A percentile compares a stretch with the other conserved stretches of the same genome.
Conservation (phyloP, 108 stramenopile species). For the Licmophora abbreviata region DNA sequence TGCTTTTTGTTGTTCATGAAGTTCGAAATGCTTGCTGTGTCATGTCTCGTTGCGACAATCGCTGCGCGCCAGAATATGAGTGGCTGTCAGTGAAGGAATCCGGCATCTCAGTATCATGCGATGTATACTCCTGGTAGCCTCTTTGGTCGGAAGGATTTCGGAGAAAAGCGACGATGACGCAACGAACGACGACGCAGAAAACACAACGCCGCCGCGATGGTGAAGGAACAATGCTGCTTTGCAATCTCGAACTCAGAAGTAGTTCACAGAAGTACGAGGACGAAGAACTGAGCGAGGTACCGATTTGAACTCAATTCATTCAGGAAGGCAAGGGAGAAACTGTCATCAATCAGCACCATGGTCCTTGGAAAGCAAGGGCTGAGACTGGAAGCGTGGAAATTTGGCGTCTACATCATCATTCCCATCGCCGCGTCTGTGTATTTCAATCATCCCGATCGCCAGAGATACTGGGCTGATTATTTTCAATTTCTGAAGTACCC, state of each 20-base stretch:
- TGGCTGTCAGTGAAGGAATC: too few relatives aligned
- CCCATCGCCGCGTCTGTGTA: constrained; percentile 70
- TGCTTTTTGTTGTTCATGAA: too few relatives aligned
- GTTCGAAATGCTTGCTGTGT: too few relatives aligned
- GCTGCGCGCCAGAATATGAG: too few relatives aligned
- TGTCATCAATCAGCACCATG: constrained; percentile 19
- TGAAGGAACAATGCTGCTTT: background rate
- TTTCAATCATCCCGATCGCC: constrained; percentile 59
- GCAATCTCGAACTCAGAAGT: background rate
- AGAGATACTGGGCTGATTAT: constrained; percentile 69
- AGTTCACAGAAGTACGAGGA: too few relatives aligned
- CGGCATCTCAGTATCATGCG: too few relatives aligned
- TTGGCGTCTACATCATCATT: constrained; percentile 56
- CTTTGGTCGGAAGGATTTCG: too few relatives aligned
- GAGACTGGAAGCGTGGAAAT: constrained; percentile 76
- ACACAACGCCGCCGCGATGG: background rate
- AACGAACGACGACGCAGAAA: background rate
- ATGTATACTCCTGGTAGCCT: too few relatives aligned
- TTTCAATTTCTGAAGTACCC: constrained; percentile 87
- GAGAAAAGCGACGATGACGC: background rate
- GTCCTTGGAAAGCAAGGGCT: constrained; percentile 62
- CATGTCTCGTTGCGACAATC: too few relatives aligned
- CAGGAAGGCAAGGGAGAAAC: too few relatives aligned
- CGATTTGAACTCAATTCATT: too few relatives aligned
- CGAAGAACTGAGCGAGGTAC: too few relatives aligned